Evolutionary conservation across 2,329 filamentous ascomycete genomes (phyloP).

Genomic region (Phaeoacremonium minimum): DNA sequence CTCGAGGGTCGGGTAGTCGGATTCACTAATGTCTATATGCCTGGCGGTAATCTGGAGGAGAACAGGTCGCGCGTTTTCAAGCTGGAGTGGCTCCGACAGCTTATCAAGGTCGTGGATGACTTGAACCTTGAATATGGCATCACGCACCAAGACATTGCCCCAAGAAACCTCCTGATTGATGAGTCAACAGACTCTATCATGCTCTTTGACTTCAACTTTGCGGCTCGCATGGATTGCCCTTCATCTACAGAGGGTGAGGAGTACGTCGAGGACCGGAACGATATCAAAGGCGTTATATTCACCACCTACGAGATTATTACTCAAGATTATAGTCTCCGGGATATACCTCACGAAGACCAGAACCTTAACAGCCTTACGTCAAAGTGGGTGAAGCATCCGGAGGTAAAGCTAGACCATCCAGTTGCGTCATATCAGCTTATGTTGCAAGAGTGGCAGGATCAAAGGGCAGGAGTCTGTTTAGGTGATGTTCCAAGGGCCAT

Average conservation of each 20-base stretch:
- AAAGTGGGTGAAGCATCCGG: constrained; percentile 25
- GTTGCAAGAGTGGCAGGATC: constrained; percentile 19
- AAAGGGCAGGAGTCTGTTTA: constrained; percentile 6
- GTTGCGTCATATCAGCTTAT: constrained; percentile 20
- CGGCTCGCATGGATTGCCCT: constrained; percentile 13
- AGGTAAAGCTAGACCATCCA: constrained; percentile 23
- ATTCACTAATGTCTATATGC: constrained; percentile 20
- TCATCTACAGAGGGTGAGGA: not conserved
- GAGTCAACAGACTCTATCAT: constrained; percentile 21
- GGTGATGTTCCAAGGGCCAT: no score
- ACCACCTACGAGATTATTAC: constrained; percentile 30
- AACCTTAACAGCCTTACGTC: constrained; percentile 11
- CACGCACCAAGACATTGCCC: constrained; percentile 28
- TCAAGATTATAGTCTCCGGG: constrained; percentile 15
- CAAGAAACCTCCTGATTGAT: constrained; percentile 29
- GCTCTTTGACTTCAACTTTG: constrained; percentile 30
- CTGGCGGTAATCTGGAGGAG: constrained; percentile 25
- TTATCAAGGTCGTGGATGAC: constrained; percentile 26
- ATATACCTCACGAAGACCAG: constrained; percentile 17
- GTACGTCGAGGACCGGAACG: constrained; percentile 17
- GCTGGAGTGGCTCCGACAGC: constrained; percentile 28
- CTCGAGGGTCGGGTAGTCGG: constrained; percentile 11
- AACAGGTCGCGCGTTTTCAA: constrained; percentile 23
- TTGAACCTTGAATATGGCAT: constrained; percentile 29
- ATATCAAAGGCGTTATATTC: constrained; percentile 26